Evolutionary conservation across 805 yeast genomes (phyloP).

Genomic region (Yamadazyma scolyti): DNA sequence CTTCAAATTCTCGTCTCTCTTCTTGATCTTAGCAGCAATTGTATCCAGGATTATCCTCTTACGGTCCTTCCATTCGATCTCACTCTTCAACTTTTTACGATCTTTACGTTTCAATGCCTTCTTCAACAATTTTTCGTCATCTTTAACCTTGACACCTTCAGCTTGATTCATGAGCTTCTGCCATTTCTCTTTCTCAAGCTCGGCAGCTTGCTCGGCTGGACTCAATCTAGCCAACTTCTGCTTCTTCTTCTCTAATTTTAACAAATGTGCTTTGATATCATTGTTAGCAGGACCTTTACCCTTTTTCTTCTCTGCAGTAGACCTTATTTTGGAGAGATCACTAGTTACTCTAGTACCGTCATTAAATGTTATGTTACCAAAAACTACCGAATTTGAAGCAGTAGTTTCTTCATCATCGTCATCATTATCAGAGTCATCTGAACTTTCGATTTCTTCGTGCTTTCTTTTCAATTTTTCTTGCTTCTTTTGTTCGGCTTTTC

Average conservation of each 20-base stretch:
- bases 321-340: constrained; percentile 56
- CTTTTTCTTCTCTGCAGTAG: constrained; percentile 45
- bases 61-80: constrained; percentile 89
- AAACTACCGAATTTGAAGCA: constrained; percentile 47
- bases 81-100: constrained; percentile 78
- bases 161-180: constrained; percentile 76
- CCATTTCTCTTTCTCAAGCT: constrained; percentile 80
- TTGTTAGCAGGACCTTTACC: constrained; percentile 81
- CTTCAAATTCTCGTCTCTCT: constrained; percentile 88
- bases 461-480: constrained; percentile 42
- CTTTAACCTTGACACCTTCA: constrained; percentile 84
- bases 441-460: constrained; percentile 43
- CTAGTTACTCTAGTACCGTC: constrained; percentile 80
- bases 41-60: constrained; percentile 74
- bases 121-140: constrained; percentile 82
- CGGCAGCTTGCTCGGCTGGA: constrained; percentile 54
- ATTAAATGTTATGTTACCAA: constrained; percentile 75
- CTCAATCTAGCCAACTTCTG: constrained; percentile 56
- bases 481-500: constrained; percentile 42
- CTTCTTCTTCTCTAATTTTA: constrained; percentile 70
- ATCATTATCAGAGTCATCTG: constrained; percentile 21
- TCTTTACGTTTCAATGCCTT: constrained; percentile 85
- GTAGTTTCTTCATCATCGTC: constrained; percentile 28
- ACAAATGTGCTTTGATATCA: constrained; percentile 80
- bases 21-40: constrained; percentile 70